phyloP scores from a whole-genome alignment of 2,329 filamentous ascomycete species.

The Cladosporium sp. region DNA sequence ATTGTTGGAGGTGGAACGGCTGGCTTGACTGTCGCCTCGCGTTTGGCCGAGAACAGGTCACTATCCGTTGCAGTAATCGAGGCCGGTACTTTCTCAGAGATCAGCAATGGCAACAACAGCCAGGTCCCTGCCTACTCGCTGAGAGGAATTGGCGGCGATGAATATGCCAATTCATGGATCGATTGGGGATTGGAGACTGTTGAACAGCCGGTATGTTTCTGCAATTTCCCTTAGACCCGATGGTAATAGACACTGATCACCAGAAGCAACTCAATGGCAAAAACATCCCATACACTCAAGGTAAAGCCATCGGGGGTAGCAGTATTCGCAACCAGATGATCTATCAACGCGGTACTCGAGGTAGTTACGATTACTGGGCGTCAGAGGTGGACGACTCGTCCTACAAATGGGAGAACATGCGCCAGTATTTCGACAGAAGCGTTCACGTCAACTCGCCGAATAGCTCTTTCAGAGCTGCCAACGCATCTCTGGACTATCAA shows the following conservation, averaged over 20 bases:
- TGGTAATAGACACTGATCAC: neutral
- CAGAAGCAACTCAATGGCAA: conserved; percentile 24
- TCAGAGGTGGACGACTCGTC: conserved; percentile 38
- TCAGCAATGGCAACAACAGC: conserved; percentile 32
- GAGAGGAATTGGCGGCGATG: conserved; percentile 19
- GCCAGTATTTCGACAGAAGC: conserved; percentile 32
- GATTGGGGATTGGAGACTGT: conserved; percentile 35
- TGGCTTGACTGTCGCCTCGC: conserved; percentile 29
- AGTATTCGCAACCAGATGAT: conserved; percentile 31
- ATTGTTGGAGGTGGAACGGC: conserved; percentile 32
- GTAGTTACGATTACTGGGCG: conserved; percentile 38
- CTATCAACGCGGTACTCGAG: conserved; percentile 34
- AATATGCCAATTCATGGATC: conserved; percentile 26
- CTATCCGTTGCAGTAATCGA: conserved; percentile 34
- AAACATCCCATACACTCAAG: conserved; percentile 30
- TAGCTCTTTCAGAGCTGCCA: conserved; percentile 1
- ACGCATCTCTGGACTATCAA: conserved; percentile 14
- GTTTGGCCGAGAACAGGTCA: conserved; percentile 28
- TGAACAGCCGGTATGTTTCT: conserved; percentile 23
- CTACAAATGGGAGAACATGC: conserved; percentile 33
- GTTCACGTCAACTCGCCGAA: conserved; percentile 26
- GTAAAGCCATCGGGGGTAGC: conserved; percentile 32
- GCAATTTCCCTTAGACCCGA: neutral
- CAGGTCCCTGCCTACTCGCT: conserved; percentile 31
- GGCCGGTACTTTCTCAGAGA: conserved; percentile 36